Evolutionary conservation across 2,329 filamentous ascomycete genomes (phyloP).

Genomic region (Apiospora rasikravindrae): DNA sequence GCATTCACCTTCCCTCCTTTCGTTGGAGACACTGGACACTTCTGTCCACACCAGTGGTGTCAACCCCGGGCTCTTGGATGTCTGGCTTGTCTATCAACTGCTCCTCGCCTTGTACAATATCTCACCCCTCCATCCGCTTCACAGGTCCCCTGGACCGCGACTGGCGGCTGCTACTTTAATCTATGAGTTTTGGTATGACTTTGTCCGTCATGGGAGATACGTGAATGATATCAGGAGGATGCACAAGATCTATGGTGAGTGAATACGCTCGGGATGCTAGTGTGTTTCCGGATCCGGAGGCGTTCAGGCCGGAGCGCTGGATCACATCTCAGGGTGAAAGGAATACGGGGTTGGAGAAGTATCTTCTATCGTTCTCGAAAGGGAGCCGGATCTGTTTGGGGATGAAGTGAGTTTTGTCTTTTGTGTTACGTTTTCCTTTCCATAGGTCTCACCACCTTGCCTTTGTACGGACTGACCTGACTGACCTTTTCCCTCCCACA

Average conservation of each 20-base stretch:
- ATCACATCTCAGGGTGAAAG: background rate
- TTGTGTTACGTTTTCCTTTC: background rate
- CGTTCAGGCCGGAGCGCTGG: conserved; percentile 28
- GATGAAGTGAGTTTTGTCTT: background rate
- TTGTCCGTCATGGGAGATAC: conserved; percentile 27
- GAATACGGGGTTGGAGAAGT: conserved; percentile 17
- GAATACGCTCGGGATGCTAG: conserved; percentile 34
- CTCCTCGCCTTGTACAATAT: conserved; percentile 29
- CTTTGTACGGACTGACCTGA: background rate
- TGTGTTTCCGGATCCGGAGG: conserved; percentile 32
- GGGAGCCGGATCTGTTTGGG: conserved; percentile 15
- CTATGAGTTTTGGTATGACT: conserved; percentile 32
- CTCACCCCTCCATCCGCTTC: conserved; percentile 31
- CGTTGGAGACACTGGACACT: background rate
- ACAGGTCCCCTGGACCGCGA: conserved; percentile 30
- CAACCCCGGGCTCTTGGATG: background rate
- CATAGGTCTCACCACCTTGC: background rate
- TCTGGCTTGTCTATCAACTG: conserved; percentile 21
- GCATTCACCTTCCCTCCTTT: background rate
- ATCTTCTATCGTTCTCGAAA: conserved; percentile 5
- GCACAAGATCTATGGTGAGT: conserved; percentile 33
- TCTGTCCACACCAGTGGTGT: background rate
- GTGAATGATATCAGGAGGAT: conserved; percentile 27
- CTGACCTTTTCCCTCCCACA: background rate
- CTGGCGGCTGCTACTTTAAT: conserved; percentile 27